Conservation (phyloP, 768 basidiomycete species). For the Tubosaeta sp. region DNA sequence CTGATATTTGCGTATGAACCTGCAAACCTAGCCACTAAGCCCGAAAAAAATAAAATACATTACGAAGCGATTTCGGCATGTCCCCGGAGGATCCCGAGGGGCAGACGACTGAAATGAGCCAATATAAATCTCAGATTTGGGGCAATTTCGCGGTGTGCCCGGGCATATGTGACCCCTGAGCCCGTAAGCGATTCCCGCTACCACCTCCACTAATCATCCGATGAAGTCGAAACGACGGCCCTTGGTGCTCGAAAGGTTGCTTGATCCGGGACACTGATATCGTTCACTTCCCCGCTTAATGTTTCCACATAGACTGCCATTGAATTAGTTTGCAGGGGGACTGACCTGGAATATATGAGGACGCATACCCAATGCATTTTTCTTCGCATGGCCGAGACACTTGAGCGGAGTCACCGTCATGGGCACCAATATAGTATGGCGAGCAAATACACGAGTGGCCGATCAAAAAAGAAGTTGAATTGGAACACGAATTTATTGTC, state of each 20-base stretch:
- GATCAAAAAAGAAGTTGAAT: background rate
- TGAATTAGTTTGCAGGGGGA: conserved; percentile 8
- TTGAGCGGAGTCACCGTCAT: background rate
- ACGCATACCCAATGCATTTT: conserved; percentile 4
- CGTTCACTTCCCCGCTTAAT: conserved; percentile 1
- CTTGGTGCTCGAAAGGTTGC: background rate
- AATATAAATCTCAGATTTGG: conserved; percentile 31
- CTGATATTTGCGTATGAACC: conserved; percentile 3
- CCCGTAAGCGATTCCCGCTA: conserved; percentile 11
- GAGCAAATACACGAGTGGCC: background rate
- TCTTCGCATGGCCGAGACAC: conserved; percentile 1
- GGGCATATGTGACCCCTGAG: conserved; percentile 20
- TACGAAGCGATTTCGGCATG: conserved; percentile 17
- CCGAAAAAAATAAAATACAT: conserved; percentile 15
- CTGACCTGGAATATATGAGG: background rate
- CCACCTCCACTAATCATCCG: conserved; percentile 6
- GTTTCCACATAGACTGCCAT: conserved; percentile 5
- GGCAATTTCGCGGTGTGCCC: conserved; percentile 8
- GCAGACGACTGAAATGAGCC: conserved; percentile 13
- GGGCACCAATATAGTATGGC: background rate
- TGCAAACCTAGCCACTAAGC: conserved; percentile 12
- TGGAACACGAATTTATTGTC: background rate
- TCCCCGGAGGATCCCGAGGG: conserved; percentile 23
- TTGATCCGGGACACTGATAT: background rate
- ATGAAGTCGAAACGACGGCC: background rate